phyloP scores from a whole-genome alignment of 2,329 filamentous ascomycete species.

The Fusarium sp. region DNA sequence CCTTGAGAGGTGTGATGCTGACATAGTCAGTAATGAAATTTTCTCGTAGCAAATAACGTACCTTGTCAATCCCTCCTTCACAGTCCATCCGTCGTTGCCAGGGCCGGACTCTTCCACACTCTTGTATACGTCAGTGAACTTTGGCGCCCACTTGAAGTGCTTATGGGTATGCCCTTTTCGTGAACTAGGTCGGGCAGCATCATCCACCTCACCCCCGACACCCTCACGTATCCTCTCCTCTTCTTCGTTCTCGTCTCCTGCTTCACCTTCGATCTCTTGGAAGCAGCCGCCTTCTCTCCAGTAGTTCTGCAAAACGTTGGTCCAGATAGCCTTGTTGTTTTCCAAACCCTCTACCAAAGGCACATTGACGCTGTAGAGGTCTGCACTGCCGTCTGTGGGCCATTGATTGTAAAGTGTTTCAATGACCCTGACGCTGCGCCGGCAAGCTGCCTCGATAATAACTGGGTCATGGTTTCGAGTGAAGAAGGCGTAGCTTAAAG shows the following conservation, averaged over 20 bases:
- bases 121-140: slow-evolving; percentile 86
- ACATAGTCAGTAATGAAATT: slow-evolving; percentile 2
- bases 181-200: slow-evolving; percentile 43
- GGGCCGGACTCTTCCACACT: slow-evolving; percentile 83
- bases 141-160: slow-evolving; percentile 95
- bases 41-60: slow-evolving; percentile 53
- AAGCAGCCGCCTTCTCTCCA: slow-evolving; percentile 91
- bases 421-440: slow-evolving; percentile 80
- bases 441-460: slow-evolving; percentile 81
- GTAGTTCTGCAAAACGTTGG: slow-evolving; percentile 88
- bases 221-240: slow-evolving; percentile 80
- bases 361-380: slow-evolving; percentile 93
- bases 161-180: slow-evolving; percentile 74
- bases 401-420: slow-evolving; percentile 83
- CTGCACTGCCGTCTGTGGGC: slow-evolving; percentile 72
- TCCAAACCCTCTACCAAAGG: slow-evolving; percentile 84
- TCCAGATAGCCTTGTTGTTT: slow-evolving; percentile 79
- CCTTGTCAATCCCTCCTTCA: slow-evolving; percentile 89
- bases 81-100: slow-evolving; percentile 93
- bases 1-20: slow-evolving; percentile 89
- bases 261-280: slow-evolving; percentile 77
- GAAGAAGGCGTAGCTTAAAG: slow-evolving; percentile 92
- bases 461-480: slow-evolving; percentile 83
- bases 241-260: slow-evolving; percentile 73
- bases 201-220: slow-evolving; percentile 62